Evolutionary conservation across 495 filamentous ascomycete species (phyloP).

Genomic region (Parathielavia hyrcaniae): DNA sequence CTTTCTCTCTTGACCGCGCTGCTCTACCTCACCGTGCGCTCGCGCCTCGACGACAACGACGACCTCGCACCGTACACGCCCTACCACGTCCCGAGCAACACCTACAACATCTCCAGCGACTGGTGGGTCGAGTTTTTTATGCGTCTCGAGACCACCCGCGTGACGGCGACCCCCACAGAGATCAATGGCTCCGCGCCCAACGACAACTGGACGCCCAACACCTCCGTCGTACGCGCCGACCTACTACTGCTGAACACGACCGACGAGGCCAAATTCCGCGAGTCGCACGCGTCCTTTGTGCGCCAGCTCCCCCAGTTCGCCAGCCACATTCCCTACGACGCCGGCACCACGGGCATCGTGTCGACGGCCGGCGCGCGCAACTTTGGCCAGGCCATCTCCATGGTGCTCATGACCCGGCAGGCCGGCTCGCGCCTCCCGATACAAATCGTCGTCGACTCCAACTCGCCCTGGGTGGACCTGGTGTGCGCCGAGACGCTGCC

Average conservation of each 20-base stretch:
- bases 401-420: conserved; percentile 52
- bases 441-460: conserved; percentile 51
- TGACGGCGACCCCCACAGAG: not conserved
- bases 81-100: too few species aligned
- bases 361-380: conserved; percentile 33
- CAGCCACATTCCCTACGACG: conserved; percentile 39
- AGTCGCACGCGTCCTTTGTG: conserved; percentile 41
- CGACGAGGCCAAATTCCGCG: conserved; percentile 3
- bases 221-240: conserved; percentile 2
- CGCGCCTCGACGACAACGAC: too few species aligned
- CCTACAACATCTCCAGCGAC: not conserved
- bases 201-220: conserved; percentile 12
- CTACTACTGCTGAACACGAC: not conserved
- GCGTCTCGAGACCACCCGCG: conserved; percentile 8
- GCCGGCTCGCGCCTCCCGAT: conserved; percentile 52
- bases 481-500: conserved; percentile 51
- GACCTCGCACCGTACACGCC: too few species aligned
- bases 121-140: conserved; percentile 22
- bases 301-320: conserved; percentile 31
- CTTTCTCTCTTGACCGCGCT: too few species aligned
- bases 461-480: conserved; percentile 43
- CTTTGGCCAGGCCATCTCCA: conserved; percentile 36
- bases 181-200: not conserved
- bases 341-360: conserved; percentile 49
- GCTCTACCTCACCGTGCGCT: too few species aligned